Evolutionary conservation across 1,139 yeast species (phyloP).

Genomic region (Sugiyamaella grinbergsii): DNA sequence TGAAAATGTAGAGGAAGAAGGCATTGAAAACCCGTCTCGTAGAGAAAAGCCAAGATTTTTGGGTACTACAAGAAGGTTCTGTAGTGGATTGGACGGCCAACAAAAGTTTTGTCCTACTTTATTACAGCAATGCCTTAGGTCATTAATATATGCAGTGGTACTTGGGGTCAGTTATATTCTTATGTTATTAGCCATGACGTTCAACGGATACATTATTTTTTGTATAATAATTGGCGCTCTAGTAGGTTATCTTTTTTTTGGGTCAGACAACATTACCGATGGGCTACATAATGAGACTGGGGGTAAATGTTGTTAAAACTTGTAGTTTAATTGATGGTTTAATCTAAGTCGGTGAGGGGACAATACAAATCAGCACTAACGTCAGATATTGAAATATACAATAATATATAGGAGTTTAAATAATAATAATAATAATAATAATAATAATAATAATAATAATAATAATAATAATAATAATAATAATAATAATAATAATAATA

Average conservation of each 20-base stretch:
- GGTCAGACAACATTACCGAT: constrained; percentile 33
- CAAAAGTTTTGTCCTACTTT: constrained; percentile 43
- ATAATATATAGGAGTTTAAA: too few species aligned
- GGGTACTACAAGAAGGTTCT: background rate
- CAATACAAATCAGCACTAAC: too few species aligned
- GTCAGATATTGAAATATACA: too few species aligned
- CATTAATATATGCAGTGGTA: constrained; percentile 55
- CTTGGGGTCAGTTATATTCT: constrained; percentile 66
- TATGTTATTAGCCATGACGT: constrained; percentile 74
- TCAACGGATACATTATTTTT: constrained; percentile 67
- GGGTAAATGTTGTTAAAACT: constrained; percentile 25
- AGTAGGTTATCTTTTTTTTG: constrained; percentile 52
- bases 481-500: too few species aligned
- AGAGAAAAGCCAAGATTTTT: background rate
- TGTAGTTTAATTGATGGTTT: background rate
- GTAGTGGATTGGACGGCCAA: constrained; percentile 1
- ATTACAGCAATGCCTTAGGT: constrained; percentile 54
- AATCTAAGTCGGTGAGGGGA: too few species aligned
- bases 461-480: too few species aligned
- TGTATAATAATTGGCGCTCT: constrained; percentile 65
- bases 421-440: too few species aligned
- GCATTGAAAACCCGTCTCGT: constrained; percentile 2
- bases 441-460: too few species aligned
- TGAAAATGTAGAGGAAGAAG: background rate
- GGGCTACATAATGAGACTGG: constrained; percentile 27